phyloP scores from a whole-genome alignment of 2,329 filamentous ascomycete genomes.

The Colletotrichum falcatum region DNA sequence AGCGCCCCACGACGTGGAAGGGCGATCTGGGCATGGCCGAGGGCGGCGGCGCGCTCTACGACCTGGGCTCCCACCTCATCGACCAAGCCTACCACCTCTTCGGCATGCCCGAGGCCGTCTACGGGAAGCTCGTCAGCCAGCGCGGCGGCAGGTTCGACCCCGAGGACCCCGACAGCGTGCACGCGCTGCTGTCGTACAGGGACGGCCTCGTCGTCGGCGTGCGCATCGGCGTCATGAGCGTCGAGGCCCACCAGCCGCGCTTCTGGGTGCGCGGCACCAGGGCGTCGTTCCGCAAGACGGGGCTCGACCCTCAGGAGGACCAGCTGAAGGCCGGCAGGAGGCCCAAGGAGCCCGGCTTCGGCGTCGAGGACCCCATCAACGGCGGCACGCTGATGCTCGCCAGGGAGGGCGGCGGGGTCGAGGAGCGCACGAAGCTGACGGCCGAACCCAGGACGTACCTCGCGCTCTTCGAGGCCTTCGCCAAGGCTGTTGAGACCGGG shows the following conservation, averaged over 20 bases:
- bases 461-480: slow-evolving; percentile 72
- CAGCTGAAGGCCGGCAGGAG: slow-evolving; percentile 74
- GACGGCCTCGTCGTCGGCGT: slow-evolving; percentile 74
- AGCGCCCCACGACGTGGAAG: slow-evolving; percentile 75
- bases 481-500: slow-evolving; percentile 59
- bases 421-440: slow-evolving; percentile 65
- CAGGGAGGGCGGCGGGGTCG: slow-evolving; percentile 62
- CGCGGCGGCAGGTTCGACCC: slow-evolving; percentile 61
- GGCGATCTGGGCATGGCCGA: slow-evolving; percentile 66
- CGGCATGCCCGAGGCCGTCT: slow-evolving; percentile 75
- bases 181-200: slow-evolving; percentile 75
- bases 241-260: slow-evolving; percentile 75
- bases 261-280: slow-evolving; percentile 83
- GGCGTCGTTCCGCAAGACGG: slow-evolving; percentile 79
- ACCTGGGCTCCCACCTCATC: slow-evolving; percentile 80
- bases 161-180: slow-evolving; percentile 68
- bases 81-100: slow-evolving; percentile 81
- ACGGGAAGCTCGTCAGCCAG: slow-evolving; percentile 76
- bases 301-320: slow-evolving; percentile 80
- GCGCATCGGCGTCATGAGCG: slow-evolving; percentile 76
- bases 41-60: slow-evolving; percentile 77
- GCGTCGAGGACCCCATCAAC: slow-evolving; percentile 70
- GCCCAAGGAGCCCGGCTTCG: slow-evolving; percentile 73
- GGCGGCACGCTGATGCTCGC: slow-evolving; percentile 68
- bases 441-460: slow-evolving; percentile 75